Percentiles rank a stretch among this genome's conserved stretches.
phyloP scores from a whole-genome alignment of 306 rosid species.

The Rosa multiflora region DNA sequence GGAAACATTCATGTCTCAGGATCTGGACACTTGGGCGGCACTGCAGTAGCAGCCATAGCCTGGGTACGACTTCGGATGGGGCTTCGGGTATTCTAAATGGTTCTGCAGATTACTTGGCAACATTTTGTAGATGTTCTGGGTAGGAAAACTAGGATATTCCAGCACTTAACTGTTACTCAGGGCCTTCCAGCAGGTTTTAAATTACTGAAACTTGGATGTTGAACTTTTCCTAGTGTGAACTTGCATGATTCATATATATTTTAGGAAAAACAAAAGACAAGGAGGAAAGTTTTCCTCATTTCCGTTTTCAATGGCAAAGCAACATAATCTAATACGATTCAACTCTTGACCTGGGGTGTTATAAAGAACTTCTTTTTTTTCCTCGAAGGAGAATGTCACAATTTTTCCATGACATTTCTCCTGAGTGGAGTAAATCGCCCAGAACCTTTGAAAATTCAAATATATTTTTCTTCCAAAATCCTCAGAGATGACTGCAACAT shows the following conservation, averaged over 20 bases:
- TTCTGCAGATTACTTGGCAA: neutral
- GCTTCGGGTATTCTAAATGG: slow-evolving; percentile 19
- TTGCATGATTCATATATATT: neutral
- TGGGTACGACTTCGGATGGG: slow-evolving; percentile 71
- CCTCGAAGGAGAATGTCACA: too few species aligned
- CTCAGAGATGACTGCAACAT: too few species aligned
- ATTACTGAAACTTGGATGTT: neutral
- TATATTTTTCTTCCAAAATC: too few species aligned
- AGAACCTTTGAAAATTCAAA: too few species aligned
- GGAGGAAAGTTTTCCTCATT: too few species aligned
- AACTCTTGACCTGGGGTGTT: too few species aligned
- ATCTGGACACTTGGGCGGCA: slow-evolving; percentile 86
- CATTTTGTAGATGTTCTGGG: neutral
- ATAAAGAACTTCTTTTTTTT: too few species aligned
- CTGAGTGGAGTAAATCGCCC: too few species aligned
- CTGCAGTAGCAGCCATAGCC: slow-evolving; percentile 76
- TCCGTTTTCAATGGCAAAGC: neutral
- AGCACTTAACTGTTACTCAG: neutral
- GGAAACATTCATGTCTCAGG: slow-evolving; percentile 66
- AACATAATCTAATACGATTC: too few species aligned
- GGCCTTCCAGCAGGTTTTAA: neutral
- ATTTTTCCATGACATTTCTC: too few species aligned
- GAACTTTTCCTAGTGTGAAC: neutral
- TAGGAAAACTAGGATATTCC: neutral
- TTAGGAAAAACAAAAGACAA: neutral